Evolutionary conservation across 2,329 filamentous ascomycete species (phyloP), one percentile per base, ranked within the genome.

Genomic region (Clonostachys rosea): DNA sequence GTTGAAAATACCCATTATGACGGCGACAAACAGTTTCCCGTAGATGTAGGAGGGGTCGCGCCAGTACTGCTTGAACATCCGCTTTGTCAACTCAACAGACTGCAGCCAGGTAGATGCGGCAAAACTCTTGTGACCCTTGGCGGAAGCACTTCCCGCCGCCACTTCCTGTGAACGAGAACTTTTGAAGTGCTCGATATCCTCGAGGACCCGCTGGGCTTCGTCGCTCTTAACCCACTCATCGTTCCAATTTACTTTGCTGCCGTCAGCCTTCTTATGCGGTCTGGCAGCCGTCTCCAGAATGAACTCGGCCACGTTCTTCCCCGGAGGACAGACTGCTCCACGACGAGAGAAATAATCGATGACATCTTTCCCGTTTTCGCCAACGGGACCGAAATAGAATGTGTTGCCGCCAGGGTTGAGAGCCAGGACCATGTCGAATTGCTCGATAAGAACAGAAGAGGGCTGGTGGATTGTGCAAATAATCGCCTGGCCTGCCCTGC

Each of bases 21-120:
- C 79, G 5, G 82, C 75, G 34, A 84, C 77, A 64, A 90, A 91
- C 24, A 92, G 68, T 60, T 89, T 90, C 49, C 84, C 83, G 63
- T 90, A 91, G 47, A 89, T 71, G 62, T 91, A 92, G 1, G 81
- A 83, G 0, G 87, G 84, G 51, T 89, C 83, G 13, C 88, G 78
- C 86, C 86, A 91, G 67, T 90, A 84, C 54, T 89, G 81, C 5
- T 71, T 70, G 64, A 90, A 90, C 44, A 86, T 76, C 18, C 88
- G 78, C 61, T 83, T 83, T 5, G 84, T 88, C 17, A 91, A 73
- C 58, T 83, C 75, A 5, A 69, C 69, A 7, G 77, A 87, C 65
- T 91, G 88, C 2, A 77, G 62, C 58, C 66, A 71, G 1, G 81
- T 70, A 0, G 86, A 74, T 0, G 86, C 85, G 1, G 87, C 87